Percentiles rank a stretch among this genome's conserved stretches.
phyloP scores from a whole-genome alignment of 1,284 basidiomycete genomes.

The Meira nashicola region DNA sequence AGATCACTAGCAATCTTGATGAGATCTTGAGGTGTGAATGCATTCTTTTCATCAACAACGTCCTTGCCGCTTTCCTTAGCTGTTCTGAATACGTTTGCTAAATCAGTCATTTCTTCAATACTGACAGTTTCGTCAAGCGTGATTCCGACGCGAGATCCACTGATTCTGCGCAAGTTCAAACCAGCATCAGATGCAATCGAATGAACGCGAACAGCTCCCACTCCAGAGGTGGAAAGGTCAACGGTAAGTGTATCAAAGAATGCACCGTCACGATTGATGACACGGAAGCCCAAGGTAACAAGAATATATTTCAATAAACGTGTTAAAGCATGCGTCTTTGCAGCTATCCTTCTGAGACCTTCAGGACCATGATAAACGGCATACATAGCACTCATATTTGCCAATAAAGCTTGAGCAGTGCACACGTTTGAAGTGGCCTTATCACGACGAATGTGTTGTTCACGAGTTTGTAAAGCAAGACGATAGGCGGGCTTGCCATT shows the following conservation, averaged over 20 bases:
- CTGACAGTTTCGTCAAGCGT: slow-evolving; percentile 89
- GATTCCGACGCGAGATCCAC: slow-evolving; percentile 73
- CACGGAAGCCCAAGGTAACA: slow-evolving; percentile 67
- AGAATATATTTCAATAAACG: slow-evolving; percentile 70
- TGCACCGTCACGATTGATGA: slow-evolving; percentile 57
- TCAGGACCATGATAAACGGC: slow-evolving; percentile 89
- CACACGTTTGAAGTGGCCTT: slow-evolving; percentile 49
- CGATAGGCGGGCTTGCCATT: slow-evolving; percentile 83
- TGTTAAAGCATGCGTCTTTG: slow-evolving; percentile 84
- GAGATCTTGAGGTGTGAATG: slow-evolving; percentile 37
- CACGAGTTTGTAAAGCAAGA: slow-evolving; percentile 70
- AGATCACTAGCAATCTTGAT: slow-evolving; percentile 28
- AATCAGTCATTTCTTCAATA: slow-evolving; percentile 60
- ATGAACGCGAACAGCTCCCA: slow-evolving; percentile 67
- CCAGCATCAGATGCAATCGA: slow-evolving; percentile 63
- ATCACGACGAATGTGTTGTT: slow-evolving; percentile 53
- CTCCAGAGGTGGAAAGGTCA: slow-evolving; percentile 64
- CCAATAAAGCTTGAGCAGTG: slow-evolving; percentile 49
- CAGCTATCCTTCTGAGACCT: slow-evolving; percentile 78
- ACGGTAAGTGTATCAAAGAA: slow-evolving; percentile 96
- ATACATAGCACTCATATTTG: slow-evolving; percentile 53
- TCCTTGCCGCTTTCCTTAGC: slow-evolving; percentile 36
- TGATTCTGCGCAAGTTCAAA: slow-evolving; percentile 80
- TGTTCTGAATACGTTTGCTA: slow-evolving; percentile 71
- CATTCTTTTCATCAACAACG: slow-evolving; percentile 50